Evolutionary conservation across 2,329 filamentous ascomycete species (phyloP).

Genomic region (Elsinoe fawcettii): DNA sequence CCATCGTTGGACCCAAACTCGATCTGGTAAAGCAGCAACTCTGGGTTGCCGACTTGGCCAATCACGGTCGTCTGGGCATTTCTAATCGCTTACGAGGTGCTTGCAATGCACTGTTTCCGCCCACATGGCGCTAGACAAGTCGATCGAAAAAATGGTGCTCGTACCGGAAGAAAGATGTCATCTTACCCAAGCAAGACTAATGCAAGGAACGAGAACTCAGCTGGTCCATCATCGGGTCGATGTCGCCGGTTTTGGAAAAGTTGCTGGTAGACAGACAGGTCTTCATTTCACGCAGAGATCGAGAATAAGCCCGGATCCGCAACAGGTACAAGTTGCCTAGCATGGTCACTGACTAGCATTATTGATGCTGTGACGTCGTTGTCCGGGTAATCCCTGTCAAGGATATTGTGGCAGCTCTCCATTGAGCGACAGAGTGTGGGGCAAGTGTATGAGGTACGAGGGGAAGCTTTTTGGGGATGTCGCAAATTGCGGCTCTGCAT

Average conservation of each 20-base stretch:
- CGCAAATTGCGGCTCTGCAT: not conserved
- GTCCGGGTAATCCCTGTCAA: constrained; percentile 6
- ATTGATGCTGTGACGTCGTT: constrained; percentile 6
- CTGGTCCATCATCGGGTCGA: not conserved
- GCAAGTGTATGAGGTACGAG: not conserved
- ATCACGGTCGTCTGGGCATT: not conserved
- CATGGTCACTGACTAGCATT: constrained; percentile 4
- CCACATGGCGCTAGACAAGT: not conserved
- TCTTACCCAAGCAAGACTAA: constrained; percentile 2
- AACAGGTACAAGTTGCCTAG: not conserved
- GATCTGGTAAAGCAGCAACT: not conserved
- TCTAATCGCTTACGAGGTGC: constrained; percentile 13
- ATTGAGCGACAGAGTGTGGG: not conserved
- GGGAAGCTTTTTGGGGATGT: not conserved
- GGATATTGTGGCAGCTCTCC: not conserved
- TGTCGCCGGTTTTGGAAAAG: not conserved
- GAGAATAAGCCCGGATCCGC: constrained; percentile 7
- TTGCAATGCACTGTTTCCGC: not conserved
- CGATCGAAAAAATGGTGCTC: not conserved
- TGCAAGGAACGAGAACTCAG: constrained; percentile 6
- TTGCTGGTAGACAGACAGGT: not conserved
- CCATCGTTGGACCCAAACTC: not conserved
- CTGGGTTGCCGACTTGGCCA: not conserved
- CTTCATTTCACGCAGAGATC: constrained; percentile 10
- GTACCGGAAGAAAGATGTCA: not conserved